Evolutionary conservation across 108 stramenopile species (phyloP), one percentile per base, ranked within the genome.

Genomic region (Fragilaria crotonensis): DNA sequence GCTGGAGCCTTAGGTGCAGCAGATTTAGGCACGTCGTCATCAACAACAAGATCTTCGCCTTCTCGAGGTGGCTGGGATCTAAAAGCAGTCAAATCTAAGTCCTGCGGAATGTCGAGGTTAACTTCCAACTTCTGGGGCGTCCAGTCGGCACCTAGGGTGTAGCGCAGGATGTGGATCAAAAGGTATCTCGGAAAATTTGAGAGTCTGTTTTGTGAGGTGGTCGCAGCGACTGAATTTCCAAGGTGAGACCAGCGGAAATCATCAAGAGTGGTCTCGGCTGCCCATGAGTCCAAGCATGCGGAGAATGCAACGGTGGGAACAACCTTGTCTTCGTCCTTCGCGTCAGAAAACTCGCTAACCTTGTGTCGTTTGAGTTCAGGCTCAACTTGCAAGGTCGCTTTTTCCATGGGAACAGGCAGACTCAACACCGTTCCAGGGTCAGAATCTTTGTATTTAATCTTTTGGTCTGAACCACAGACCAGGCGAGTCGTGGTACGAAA

Each of bases 111-210:
- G 48, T 94, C 92, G n/a, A 99, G 80, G 30, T 93, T 76, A 11
- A 95, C 97, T 62, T 95, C 89, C 53, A 99, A 66, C 66, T 99
- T 99, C 61, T 87, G 70, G 5, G 96, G 96, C 62, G 75, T 71
- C 96, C 97, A 98, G 64, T 93, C 84, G 0, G 80, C 79, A 25
- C 89, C 96, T 17, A 97, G 59, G 59, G 83, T 73, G 63, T 99
- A 99, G 11, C 99, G 87, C 44, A 90, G 80, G 59, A 98, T 76
- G 66, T 97, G 90, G 22, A 99, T 59, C 63, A 94, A 54, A 45
- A 99, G 75, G 64, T 98, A 98, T 19, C 87, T 79, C 1, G 99
- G 99, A 51, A 97, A 98, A 66, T 88, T 98, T 19, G 44, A 62
- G 48, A 99, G 62, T 21, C 86, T 59, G 26, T 76, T 64, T 46